phyloP scores from a whole-genome alignment of 176 grass and related monocot genomes.

The Pontederia crassipes region DNA sequence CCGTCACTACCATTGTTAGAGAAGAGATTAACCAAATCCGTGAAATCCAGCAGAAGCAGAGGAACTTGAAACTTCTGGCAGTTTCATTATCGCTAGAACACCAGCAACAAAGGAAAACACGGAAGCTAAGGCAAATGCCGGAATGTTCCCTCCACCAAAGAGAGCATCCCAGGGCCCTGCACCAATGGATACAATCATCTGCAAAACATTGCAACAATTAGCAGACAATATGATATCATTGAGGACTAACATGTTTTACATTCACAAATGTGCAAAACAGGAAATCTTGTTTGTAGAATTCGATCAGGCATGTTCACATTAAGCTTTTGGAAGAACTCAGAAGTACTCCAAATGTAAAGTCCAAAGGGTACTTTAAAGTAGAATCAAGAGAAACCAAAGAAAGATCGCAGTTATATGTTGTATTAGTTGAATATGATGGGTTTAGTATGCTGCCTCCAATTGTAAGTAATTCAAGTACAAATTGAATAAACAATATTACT shows the following conservation, averaged over 20 bases:
- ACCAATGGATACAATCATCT: conserved; percentile 86
- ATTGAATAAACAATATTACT: too few relatives aligned
- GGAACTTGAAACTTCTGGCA: conserved; percentile 65
- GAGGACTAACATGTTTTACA: not conserved
- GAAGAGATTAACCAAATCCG: conserved; percentile 51
- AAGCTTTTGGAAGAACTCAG: too few relatives aligned
- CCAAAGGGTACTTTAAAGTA: too few relatives aligned
- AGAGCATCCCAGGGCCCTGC: conserved; percentile 93
- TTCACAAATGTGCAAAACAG: not conserved
- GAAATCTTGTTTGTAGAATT: not conserved
- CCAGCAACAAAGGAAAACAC: conserved; percentile 64
- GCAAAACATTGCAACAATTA: conserved; percentile 15
- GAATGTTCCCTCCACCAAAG: conserved; percentile 86
- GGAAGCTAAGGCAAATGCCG: conserved; percentile 76
- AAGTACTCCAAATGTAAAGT: too few relatives aligned
- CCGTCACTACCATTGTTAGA: too few relatives aligned
- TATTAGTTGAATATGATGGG: too few relatives aligned
- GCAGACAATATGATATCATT: not conserved
- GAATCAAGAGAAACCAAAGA: too few relatives aligned
- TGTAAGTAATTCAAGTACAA: too few relatives aligned
- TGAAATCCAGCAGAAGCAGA: conserved; percentile 77
- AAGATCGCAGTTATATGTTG: too few relatives aligned
- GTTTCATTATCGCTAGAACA: conserved; percentile 57
- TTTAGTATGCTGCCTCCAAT: too few relatives aligned
- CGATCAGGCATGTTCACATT: too few relatives aligned